Evolutionary conservation across 768 basidiomycete species (phyloP).

Genomic region (Boletus sp.): DNA sequence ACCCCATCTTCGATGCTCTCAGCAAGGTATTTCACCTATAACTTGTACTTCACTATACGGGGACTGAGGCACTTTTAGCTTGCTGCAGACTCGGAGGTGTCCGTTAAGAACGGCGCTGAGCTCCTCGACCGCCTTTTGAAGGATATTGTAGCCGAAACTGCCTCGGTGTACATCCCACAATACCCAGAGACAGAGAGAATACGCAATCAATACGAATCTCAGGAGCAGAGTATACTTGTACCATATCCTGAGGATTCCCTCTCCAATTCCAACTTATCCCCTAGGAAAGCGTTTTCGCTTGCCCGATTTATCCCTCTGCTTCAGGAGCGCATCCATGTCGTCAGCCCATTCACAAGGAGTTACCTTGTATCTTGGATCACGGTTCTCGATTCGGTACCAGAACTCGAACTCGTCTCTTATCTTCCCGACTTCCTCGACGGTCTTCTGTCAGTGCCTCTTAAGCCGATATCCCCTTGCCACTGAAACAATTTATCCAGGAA

Average conservation of each 20-base stretch:
- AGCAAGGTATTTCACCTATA: conserved; percentile 68
- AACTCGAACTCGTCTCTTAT: conserved; percentile 91
- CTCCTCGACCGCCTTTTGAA: conserved; percentile 95
- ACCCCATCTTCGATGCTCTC: conserved; percentile 95
- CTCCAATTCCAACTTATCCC: conserved; percentile 27
- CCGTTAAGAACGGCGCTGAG: conserved; percentile 98
- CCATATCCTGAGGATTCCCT: conserved; percentile 52
- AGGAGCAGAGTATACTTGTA: conserved; percentile 57
- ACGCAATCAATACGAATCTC: conserved; percentile 42
- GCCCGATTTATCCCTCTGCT: conserved; percentile 93
- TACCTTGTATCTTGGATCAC: conserved; percentile 98
- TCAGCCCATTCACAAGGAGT: conserved; percentile 92
- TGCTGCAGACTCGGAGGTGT: conserved; percentile 90
- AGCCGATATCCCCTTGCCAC: conserved; percentile 1
- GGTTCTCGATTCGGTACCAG: conserved; percentile 93
- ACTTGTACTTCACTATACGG: conserved; percentile 1
- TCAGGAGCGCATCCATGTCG: conserved; percentile 88
- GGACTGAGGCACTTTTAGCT: conserved; percentile 51
- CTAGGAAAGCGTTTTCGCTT: conserved; percentile 85
- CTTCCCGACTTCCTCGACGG: conserved; percentile 95
- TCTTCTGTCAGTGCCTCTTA: conserved; percentile 60
- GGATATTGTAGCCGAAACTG: conserved; percentile 96
- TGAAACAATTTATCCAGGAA: conserved; percentile 48
- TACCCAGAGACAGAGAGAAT: conserved; percentile 76
- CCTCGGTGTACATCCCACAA: conserved; percentile 89